These are phyloP conservation scores for Chlamydomonas sp. DNA, from an alignment of 139 green algal genomes.

Conservation along the genomic window DNA sequence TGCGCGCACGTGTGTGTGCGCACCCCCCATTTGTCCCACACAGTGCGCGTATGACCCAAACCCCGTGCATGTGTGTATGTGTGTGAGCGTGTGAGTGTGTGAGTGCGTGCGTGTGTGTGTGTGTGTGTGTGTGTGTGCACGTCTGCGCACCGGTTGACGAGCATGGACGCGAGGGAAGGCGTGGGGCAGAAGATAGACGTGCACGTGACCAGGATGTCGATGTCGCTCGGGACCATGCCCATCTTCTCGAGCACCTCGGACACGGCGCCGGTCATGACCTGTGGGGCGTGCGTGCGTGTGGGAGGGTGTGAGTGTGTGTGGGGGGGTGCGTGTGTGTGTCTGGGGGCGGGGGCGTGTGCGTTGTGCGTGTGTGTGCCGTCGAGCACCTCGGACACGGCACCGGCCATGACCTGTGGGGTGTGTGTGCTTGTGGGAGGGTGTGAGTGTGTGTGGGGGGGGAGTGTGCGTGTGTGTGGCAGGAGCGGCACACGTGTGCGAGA, in stretches of 20 bases:
- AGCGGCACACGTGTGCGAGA: neutral
- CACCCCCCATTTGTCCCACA: no score
- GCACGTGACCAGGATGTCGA: conserved; percentile 51
- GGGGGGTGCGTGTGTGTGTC: neutral
- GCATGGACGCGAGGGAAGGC: conserved; percentile 67
- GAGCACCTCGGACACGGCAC: conserved; percentile 24
- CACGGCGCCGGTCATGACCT: conserved; percentile 21
- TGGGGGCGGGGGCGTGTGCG: neutral
- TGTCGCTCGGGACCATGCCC: conserved; percentile 31
- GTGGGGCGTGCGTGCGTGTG: neutral
- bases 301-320: conserved; percentile 5
- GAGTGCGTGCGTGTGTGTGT: no score
- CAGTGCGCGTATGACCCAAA: no score
- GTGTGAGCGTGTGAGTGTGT: no score
- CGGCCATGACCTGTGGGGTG: conserved; percentile 6
- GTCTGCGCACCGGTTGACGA: conserved; percentile 54
- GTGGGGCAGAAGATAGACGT: conserved; percentile 72
- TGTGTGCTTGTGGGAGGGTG: neutral
- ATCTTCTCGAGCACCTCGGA: conserved; percentile 31
- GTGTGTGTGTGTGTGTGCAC: no score
- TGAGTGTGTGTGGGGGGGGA: neutral
- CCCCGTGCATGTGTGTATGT: no score
- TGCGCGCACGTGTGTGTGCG: no score
- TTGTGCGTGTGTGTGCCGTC: conserved; percentile 5
- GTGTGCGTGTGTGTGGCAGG: neutral